Evolutionary conservation across 2,329 filamentous ascomycete genomes (phyloP), one percentile per base, ranked within the genome.

Genomic region (Onygenales sp.): DNA sequence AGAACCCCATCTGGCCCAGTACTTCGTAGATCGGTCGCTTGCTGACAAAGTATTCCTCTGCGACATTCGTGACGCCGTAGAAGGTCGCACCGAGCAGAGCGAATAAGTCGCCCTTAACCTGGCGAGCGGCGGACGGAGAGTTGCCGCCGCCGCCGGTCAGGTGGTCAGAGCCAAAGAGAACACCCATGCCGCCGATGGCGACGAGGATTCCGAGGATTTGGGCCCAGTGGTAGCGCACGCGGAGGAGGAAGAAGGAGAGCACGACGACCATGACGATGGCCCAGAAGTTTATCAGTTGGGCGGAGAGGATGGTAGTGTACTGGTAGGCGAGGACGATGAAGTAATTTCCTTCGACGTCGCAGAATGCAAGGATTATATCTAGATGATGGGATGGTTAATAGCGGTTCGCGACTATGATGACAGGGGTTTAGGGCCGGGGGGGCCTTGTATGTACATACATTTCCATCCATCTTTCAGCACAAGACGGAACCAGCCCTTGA

Each of bases 251-350:
- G 72, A 95, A 91, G 32, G 89, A 95, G 59, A 96, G 74, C 56
- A 87, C 66, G 17, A 97, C 89, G 21, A 98, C 93, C 57, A 92
- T 84, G 49, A 95, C 88, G 61, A 98, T 97, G 62, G 91, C 88
- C 92, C 92, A 97, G 75, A 97, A 97, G 78, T 96, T 96, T 74
- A 98, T 89, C 51, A 98, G 80, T 77, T 97, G 91, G 13, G 90
- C 90, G 17, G 87, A 93, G 48, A 97, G 79, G 62, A 96, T 86
- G 64, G 91, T 96, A 52, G 92, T 95, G 76, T 94, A 84, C 55
- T 86, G 81, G 75, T 97, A 98, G 4, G 92, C 93, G 49, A 96
- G 79, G 49, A 98, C 92, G 63, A 91, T 91, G 68, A 97, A 97
- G 77, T 96, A 98, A 74, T 98, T 98, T 57, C 93, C 93, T 72